Base-by-base conservation (phyloP, 257 asterid species). In the Salvia miltiorrhiza region DNA sequence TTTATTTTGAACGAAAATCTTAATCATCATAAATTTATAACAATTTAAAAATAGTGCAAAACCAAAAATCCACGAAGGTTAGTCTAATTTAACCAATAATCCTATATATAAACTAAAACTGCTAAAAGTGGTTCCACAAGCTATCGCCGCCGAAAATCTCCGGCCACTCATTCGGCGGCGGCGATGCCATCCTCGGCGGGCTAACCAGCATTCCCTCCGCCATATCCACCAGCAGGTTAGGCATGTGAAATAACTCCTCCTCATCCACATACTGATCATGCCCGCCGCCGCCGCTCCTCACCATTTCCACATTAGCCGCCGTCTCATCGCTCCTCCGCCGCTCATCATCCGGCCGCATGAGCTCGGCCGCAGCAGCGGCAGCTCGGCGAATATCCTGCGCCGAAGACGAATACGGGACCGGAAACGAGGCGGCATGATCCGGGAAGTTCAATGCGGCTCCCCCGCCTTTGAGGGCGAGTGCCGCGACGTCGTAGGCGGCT, bases 201-300 rank as follows among this genome's bases (percentile, higher is more conserved):
- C 86, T 83, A 6, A 83, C 72, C 3, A 80, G 85, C 88, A 83
- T 80, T 32, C 88, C 88, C 74, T 78, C 85, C 43, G 88, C 88
- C 88, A 83, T 80, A 12, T 74, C 82, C 57, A 67, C 65, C 58
- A 83, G 64, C 85, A 83, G 30, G 21, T 80, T 83, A n/a, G 88
- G 88, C 81, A 80, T 75, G 53, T 80, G 37, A 52, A 75, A 76
- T 53, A 83, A n/a, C 12, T 72, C 88, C 47, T 83, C 88, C 59
- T 73, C 85, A 20, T 83, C 88, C 0, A 81, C 55, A 32, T 67
- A 84, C 43, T 76, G n/a, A n/a, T n/a, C 82, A 72, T 74, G 39
- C 52, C 41, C 70, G 12, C 53, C 11, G 16, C 30, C n/a, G n/a
- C n/a, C n/a, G n/a, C n/a, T n/a, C n/a, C n/a, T 50, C 41, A 50